These are phyloP conservation scores for Graphilbum ipis-grandicollis DNA, from an alignment of 2,329 filamentous ascomycete genomes.

Conservation along the genomic window DNA sequence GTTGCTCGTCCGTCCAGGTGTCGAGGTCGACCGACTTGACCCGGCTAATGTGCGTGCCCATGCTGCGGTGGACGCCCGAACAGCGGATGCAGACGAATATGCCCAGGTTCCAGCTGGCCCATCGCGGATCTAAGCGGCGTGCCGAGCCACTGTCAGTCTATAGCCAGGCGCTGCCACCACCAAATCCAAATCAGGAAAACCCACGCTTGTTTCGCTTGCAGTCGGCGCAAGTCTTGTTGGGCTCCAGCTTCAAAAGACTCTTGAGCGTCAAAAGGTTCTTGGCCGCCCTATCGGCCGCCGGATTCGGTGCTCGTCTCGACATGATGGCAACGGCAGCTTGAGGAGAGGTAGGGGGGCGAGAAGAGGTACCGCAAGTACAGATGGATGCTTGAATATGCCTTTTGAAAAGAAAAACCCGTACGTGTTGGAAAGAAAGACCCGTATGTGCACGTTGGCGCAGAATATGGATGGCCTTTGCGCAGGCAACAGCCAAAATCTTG, in stretches of 20 bases:
- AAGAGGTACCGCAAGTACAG: no score
- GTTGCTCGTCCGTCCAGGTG: slow-evolving; percentile 95
- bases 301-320: slow-evolving; percentile 63
- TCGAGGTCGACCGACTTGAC: slow-evolving; percentile 98
- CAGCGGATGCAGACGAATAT: slow-evolving; percentile 97
- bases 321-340: slow-evolving; percentile 23
- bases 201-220: slow-evolving; percentile 97
- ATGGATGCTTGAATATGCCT: no score
- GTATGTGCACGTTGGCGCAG: no score
- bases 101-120: slow-evolving; percentile 97
- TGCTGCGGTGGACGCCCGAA: slow-evolving; percentile 94
- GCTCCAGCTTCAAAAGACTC: slow-evolving; percentile 80
- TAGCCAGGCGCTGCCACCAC: neutral
- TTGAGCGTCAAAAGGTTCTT: slow-evolving; percentile 92
- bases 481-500: no score
- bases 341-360: no score
- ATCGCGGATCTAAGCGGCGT: slow-evolving; percentile 65
- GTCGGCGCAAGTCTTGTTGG: slow-evolving; percentile 93
- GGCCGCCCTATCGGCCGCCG: slow-evolving; percentile 71
- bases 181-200: slow-evolving; percentile 16
- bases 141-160: no score
- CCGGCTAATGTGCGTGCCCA: slow-evolving; percentile 96
- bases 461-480: no score
- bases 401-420: no score
- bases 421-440: no score